These are phyloP conservation scores for Debaryomyces nepalensis DNA, from an alignment of 1,139 yeast species.

Conservation along the genomic window DNA sequence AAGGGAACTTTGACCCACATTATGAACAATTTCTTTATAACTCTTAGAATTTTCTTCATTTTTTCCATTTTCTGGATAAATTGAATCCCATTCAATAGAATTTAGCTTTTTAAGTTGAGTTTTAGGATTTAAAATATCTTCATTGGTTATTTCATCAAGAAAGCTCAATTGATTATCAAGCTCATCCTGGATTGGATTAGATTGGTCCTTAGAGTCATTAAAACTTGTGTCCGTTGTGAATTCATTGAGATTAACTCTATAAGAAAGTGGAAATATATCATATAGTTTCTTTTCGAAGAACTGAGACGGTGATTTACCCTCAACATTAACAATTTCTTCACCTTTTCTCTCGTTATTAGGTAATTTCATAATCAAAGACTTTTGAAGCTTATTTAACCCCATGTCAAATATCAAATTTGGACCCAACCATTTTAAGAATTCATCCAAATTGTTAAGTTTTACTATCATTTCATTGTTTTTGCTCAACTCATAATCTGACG, in stretches of 20 bases:
- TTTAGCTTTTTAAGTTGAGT: slow-evolving; percentile 32
- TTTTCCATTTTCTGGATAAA: slow-evolving; percentile 22
- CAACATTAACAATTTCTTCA: slow-evolving; percentile 12
- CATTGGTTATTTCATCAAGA: slow-evolving; percentile 44
- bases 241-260: slow-evolving; percentile 39
- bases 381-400: slow-evolving; percentile 30
- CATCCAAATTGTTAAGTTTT: slow-evolving; percentile 34
- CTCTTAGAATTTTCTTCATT: slow-evolving; percentile 27
- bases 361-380: slow-evolving; percentile 19
- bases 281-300: slow-evolving; percentile 26
- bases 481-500: slow-evolving; percentile 36
- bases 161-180: slow-evolving; percentile 41
- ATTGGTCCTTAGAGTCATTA: slow-evolving; percentile 16
- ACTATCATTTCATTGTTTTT: slow-evolving; percentile 39
- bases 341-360: slow-evolving; percentile 16
- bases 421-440: slow-evolving; percentile 37
- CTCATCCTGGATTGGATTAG: slow-evolving; percentile 21
- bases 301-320: slow-evolving; percentile 17
- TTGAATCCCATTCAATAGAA: slow-evolving; percentile 43
- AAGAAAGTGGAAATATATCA: slow-evolving; percentile 38
- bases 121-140: slow-evolving; percentile 33
- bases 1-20: slow-evolving; percentile 18
- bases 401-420: slow-evolving; percentile 44
- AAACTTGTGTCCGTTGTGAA: slow-evolving; percentile 32
- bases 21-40: slow-evolving; percentile 28